These are phyloP conservation scores for Solanum verrucosum DNA, from an alignment of 257 asterid species.

Conservation along the genomic window DNA sequence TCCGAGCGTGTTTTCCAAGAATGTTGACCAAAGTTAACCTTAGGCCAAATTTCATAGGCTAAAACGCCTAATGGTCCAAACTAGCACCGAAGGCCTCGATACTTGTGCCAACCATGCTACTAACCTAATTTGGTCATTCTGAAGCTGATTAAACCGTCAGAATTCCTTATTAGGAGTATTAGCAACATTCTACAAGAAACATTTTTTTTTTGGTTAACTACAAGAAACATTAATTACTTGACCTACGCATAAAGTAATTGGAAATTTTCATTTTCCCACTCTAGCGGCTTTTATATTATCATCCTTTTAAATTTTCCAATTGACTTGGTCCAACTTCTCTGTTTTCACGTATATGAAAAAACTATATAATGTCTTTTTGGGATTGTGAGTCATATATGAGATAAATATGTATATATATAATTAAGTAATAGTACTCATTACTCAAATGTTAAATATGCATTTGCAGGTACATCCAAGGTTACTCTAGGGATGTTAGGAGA, in stretches of 20 bases:
- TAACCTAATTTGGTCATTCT: too few relatives aligned
- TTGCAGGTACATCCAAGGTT: constrained; percentile 21
- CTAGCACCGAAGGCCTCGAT: too few relatives aligned
- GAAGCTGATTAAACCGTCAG: too few relatives aligned
- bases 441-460: neutral
- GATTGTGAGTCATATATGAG: neutral
- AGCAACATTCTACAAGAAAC: neutral
- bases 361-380: neutral
- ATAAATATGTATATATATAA: too few relatives aligned
- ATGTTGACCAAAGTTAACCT: too few relatives aligned
- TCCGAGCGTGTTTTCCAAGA: too few relatives aligned
- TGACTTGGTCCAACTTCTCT: neutral
- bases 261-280: too few relatives aligned
- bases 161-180: neutral
- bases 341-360: neutral
- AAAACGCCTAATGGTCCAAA: too few relatives aligned
- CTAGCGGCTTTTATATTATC: neutral
- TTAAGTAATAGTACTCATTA: too few relatives aligned
- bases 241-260: neutral
- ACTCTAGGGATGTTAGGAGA: neutral
- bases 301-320: neutral
- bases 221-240: neutral
- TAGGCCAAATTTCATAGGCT: too few relatives aligned
- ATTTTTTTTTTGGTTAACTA: too few relatives aligned
- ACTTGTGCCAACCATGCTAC: too few relatives aligned